A percentile compares a stretch with the other conserved stretches of the same genome.
These are phyloP conservation scores for Cyclotella choctawhatcheeana DNA, from an alignment of 108 stramenopile genomes.

Conservation along the genomic window DNA sequence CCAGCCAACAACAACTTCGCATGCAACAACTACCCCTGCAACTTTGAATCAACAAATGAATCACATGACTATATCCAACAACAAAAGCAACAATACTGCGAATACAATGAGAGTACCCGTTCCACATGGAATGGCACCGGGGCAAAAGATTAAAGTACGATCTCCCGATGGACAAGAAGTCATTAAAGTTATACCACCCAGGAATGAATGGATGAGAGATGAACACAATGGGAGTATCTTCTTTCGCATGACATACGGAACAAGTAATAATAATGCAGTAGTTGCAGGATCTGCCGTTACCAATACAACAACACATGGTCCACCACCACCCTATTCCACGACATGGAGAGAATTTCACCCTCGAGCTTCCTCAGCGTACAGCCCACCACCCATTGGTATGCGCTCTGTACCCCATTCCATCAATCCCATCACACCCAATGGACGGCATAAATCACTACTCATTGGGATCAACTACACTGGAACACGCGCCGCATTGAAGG, in stretches of 20 bases:
- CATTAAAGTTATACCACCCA: constrained; percentile 27
- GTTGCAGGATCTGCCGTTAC: too few species aligned
- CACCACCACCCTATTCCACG: constrained; percentile 22
- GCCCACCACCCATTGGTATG: constrained; percentile 39
- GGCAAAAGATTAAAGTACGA: constrained; percentile 43
- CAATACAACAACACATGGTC: too few species aligned
- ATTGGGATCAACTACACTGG: constrained; percentile 73
- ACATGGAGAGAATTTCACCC: constrained; percentile 33
- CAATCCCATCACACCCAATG: constrained; percentile 32
- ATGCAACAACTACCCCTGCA: too few species aligned
- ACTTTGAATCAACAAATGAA: constrained; percentile 10
- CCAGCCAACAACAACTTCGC: too few species aligned
- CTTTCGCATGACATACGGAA: constrained; percentile 35
- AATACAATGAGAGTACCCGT: constrained; percentile 48
- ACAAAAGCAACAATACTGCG: constrained; percentile 19
- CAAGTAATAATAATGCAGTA: too few species aligned
- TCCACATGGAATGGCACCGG: constrained; percentile 35
- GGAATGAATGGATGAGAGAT: constrained; percentile 34
- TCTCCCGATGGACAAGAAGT: constrained; percentile 39
- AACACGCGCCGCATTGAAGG: constrained; percentile 61
- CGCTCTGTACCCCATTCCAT: constrained; percentile 13
- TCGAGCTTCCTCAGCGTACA: constrained; percentile 32
- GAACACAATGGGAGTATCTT: constrained; percentile 18
- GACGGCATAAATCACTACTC: constrained; percentile 50
- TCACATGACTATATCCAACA: constrained; percentile 12